phyloP scores from a whole-genome alignment of 2,329 filamentous ascomycete genomes.

The Penicillium sp. region DNA sequence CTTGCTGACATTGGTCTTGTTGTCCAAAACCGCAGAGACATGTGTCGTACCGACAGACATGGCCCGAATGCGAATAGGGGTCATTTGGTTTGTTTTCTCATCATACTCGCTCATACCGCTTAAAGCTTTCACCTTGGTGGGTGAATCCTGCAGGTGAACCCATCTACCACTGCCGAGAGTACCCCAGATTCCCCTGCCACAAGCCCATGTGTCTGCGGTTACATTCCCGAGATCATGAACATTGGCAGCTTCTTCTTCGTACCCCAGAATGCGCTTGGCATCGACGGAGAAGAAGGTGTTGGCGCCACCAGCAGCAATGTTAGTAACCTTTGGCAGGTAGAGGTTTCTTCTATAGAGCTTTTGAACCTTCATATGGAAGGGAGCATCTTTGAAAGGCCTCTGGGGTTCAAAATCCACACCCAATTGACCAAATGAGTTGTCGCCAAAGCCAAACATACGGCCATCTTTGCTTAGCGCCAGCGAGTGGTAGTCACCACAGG shows the following conservation, averaged over 20 bases:
- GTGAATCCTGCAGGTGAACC: slow-evolving; percentile 78
- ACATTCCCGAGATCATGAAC: slow-evolving; percentile 52
- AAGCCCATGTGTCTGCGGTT: slow-evolving; percentile 78
- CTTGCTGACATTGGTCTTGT: slow-evolving; percentile 66
- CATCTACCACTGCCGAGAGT: slow-evolving; percentile 80
- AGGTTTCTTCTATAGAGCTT: slow-evolving; percentile 68
- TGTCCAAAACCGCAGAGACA: slow-evolving; percentile 76
- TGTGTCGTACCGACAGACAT: slow-evolving; percentile 78
- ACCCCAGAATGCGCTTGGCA: slow-evolving; percentile 58
- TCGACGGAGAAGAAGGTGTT: slow-evolving; percentile 89
- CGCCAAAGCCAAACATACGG: slow-evolving; percentile 80
- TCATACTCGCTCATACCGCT: slow-evolving; percentile 86
- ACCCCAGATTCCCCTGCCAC: slow-evolving; percentile 81
- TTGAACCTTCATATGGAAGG: slow-evolving; percentile 67
- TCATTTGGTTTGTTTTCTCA: slow-evolving; percentile 63
- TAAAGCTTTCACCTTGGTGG: slow-evolving; percentile 76
- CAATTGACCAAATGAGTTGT: slow-evolving; percentile 87
- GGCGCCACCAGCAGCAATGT: slow-evolving; percentile 77
- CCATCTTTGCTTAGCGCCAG: slow-evolving; percentile 73
- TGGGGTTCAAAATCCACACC: slow-evolving; percentile 70
- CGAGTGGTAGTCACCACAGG: slow-evolving; percentile 83
- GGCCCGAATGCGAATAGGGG: slow-evolving; percentile 73
- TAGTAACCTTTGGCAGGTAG: slow-evolving; percentile 65
- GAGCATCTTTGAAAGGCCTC: slow-evolving; percentile 63
- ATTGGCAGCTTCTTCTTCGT: slow-evolving; percentile 42